Conservation (phyloP, 73 alveolate genomes). For the Paramecium bursaria region DNA sequence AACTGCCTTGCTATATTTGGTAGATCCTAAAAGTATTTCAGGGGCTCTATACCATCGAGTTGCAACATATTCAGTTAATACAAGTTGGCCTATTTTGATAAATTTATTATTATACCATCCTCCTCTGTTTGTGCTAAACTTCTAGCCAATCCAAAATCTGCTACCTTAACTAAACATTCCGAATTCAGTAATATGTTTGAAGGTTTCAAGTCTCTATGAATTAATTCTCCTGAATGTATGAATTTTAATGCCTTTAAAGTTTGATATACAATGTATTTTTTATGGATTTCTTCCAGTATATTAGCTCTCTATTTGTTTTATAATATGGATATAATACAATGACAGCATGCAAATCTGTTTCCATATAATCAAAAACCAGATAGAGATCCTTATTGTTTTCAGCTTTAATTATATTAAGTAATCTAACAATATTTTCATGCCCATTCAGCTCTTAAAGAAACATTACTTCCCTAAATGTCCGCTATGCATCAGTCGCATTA, state of each 20-base stretch:
- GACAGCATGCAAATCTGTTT: slow-evolving; percentile 88
- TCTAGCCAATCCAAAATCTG: slow-evolving; percentile 94
- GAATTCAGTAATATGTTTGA: slow-evolving; percentile 87
- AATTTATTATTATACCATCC: slow-evolving; percentile 65
- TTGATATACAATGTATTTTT: slow-evolving; percentile 85
- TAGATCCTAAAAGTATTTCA: slow-evolving; percentile 88
- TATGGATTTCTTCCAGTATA: slow-evolving; percentile 90
- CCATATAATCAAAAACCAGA: slow-evolving; percentile 87
- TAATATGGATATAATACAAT: slow-evolving; percentile 41
- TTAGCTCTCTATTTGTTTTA: slow-evolving; percentile 77
- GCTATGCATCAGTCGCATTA: slow-evolving; percentile 98
- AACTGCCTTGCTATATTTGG: slow-evolving; percentile 88
- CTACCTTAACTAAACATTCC: slow-evolving; percentile 89
- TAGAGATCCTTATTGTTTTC: slow-evolving; percentile 85
- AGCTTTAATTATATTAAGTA: slow-evolving; percentile 90
- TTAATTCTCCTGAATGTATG: slow-evolving; percentile 82
- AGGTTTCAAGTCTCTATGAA: slow-evolving; percentile 90
- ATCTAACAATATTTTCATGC: slow-evolving; percentile 93
- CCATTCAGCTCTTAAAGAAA: slow-evolving; percentile 91
- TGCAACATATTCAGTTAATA: slow-evolving; percentile 94
- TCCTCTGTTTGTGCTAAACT: slow-evolving; percentile 79
- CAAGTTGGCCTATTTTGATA: slow-evolving; percentile 70
- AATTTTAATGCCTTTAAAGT: slow-evolving; percentile 82
- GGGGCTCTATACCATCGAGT: slow-evolving; percentile 98
- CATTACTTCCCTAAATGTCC: slow-evolving; percentile 95